Percentiles rank a stretch among this genome's conserved stretches.
These are phyloP conservation scores for Cyclotella kingstonii DNA, from an alignment of 108 stramenopile species.

Conservation along the genomic window DNA sequence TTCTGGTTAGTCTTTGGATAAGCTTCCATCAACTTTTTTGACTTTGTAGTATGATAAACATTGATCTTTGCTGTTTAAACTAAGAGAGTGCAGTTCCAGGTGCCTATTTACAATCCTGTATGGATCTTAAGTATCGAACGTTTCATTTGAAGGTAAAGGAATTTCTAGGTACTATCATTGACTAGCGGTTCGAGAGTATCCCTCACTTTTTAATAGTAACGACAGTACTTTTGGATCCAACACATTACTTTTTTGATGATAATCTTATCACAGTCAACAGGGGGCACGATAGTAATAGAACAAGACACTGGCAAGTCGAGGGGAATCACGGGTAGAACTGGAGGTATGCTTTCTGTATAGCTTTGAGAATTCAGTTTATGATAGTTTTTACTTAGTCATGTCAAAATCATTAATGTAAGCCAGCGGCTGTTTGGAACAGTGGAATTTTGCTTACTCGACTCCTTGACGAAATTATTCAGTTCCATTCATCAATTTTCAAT, in stretches of 20 bases:
- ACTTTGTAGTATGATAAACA: not conserved
- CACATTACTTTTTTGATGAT: not conserved
- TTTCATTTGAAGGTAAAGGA: slow-evolving; percentile 25
- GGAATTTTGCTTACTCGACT: slow-evolving; percentile 64
- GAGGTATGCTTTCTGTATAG: too few relatives aligned
- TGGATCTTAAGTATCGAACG: slow-evolving; percentile 42
- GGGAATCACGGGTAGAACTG: slow-evolving; percentile 23
- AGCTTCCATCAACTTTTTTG: not conserved
- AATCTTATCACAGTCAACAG: slow-evolving; percentile 12
- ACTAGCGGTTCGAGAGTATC: not conserved
- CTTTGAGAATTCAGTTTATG: too few relatives aligned
- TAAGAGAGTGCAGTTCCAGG: slow-evolving; percentile 61
- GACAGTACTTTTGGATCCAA: not conserved
- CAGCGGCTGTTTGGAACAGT: slow-evolving; percentile 71
- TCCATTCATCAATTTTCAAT: slow-evolving; percentile 14
- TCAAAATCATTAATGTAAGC: not conserved
- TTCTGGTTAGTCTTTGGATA: slow-evolving; percentile 6
- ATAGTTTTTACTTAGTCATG: not conserved
- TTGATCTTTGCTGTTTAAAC: too few relatives aligned
- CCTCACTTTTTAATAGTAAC: not conserved
- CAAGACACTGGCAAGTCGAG: slow-evolving; percentile 29
- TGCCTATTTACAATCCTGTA: slow-evolving; percentile 66
- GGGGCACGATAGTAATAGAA: slow-evolving; percentile 21
- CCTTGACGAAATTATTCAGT: slow-evolving; percentile 28
- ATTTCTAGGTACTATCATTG: not conserved